These are phyloP conservation scores for Umbelopsis ramanniana DNA, from an alignment of 192 early-diverging fungal species.

Conservation along the genomic window DNA sequence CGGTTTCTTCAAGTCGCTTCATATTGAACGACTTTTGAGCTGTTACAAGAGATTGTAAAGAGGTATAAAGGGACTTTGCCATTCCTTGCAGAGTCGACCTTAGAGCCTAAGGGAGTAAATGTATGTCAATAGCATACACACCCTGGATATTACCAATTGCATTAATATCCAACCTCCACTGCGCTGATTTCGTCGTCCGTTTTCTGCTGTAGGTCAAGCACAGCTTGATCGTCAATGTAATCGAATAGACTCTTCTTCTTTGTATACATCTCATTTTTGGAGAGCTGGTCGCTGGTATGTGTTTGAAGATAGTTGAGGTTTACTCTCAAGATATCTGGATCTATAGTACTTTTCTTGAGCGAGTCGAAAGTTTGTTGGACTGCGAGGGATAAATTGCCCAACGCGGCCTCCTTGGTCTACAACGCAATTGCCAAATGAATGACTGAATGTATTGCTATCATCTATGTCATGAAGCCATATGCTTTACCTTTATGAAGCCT, in stretches of 20 bases:
- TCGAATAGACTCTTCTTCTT: conserved; percentile 31
- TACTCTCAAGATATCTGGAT: conserved; percentile 28
- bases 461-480: no score
- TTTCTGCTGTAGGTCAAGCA: conserved; percentile 38
- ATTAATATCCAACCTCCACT: conserved; percentile 27
- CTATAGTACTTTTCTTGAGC: conserved; percentile 28
- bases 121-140: background rate
- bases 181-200: conserved; percentile 41
- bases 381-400: conserved; percentile 30
- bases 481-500: conserved; percentile 29
- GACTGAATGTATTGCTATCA: background rate
- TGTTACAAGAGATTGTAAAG: conserved; percentile 12
- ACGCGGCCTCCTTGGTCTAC: conserved; percentile 27
- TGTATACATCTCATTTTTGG: background rate
- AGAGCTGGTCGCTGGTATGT: background rate
- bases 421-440: background rate
- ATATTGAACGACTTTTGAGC: conserved; percentile 25
- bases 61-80: conserved; percentile 25
- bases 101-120: background rate
- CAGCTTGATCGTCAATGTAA: conserved; percentile 46
- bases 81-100: conserved; percentile 21
- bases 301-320: conserved; percentile 11
- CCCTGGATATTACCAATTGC: background rate
- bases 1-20: conserved; percentile 46
- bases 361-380: conserved; percentile 33